phyloP scores from a whole-genome alignment of 2,329 filamentous ascomycete genomes.

The Sporothrix variecibatus region DNA sequence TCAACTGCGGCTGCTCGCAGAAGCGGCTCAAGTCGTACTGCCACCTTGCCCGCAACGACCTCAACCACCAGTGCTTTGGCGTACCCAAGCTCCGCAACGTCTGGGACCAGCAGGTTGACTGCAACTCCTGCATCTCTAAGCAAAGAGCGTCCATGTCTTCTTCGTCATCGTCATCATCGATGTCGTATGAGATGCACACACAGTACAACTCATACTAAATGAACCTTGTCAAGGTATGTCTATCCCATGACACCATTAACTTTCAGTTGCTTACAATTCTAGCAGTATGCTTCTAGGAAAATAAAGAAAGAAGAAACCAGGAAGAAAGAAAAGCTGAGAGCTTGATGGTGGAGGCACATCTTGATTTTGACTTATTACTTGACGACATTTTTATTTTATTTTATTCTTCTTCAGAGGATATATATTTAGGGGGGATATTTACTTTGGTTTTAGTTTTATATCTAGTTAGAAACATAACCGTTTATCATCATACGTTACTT shows the following conservation, averaged over 20 bases:
- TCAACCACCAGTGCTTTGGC: slow-evolving; percentile 66
- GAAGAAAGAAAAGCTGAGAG: neutral
- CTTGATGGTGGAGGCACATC: neutral
- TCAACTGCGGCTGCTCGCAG: slow-evolving; percentile 63
- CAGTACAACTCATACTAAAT: neutral
- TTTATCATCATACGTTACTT: neutral
- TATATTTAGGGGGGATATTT: neutral
- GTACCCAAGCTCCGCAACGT: slow-evolving; percentile 66
- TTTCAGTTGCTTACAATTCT: neutral
- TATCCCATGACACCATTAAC: too few species aligned
- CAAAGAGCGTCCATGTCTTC: neutral
- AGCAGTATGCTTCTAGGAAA: neutral
- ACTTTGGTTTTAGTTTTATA: neutral
- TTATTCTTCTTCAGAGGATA: too few species aligned
- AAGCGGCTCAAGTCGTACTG: slow-evolving; percentile 67
- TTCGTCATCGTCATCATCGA: neutral
- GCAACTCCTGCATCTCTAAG: slow-evolving; percentile 40
- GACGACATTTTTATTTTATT: neutral
- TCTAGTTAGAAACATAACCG: neutral
- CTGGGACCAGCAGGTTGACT: slow-evolving; percentile 57
- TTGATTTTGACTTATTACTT: neutral
- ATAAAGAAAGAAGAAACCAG: neutral
- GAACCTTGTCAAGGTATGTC: neutral
- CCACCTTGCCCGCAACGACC: slow-evolving; percentile 73
- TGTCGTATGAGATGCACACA: neutral